Percentiles rank a stretch among this genome's conserved stretches.
Conservation (phyloP, 1,139 yeast genomes). For the Taphrina betulina region DNA sequence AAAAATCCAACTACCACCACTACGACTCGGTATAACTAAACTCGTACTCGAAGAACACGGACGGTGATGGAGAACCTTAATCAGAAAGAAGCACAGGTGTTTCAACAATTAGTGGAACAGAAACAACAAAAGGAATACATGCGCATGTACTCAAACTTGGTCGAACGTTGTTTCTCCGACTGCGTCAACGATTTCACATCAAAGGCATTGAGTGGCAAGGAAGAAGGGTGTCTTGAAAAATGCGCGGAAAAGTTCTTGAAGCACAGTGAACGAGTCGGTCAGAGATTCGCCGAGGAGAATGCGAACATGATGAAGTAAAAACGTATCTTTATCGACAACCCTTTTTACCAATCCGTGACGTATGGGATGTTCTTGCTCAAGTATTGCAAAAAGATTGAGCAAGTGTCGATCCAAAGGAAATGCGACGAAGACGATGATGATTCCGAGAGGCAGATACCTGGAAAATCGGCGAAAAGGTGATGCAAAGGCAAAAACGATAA, state of each 20-base stretch:
- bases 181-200: conserved; percentile 98
- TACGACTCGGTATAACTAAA: no score
- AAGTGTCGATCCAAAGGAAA: no score
- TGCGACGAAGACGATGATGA: no score
- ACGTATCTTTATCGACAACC: no score
- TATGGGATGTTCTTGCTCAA: no score
- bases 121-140: conserved; percentile 97
- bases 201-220: conserved; percentile 77
- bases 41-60: no score
- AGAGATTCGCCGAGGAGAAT: conserved; percentile 95
- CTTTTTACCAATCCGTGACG: no score
- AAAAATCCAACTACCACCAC: no score
- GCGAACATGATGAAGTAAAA: conserved; percentile 29
- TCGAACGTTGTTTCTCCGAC: conserved; percentile 93
- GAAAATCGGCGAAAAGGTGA: no score
- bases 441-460: no score
- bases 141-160: conserved; percentile 67
- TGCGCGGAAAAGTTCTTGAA: conserved; percentile 97
- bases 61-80: conserved; percentile 53
- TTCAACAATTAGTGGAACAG: conserved; percentile 90
- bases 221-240: conserved; percentile 77
- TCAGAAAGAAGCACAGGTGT: conserved; percentile 93
- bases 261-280: conserved; percentile 97
- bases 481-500: no score
- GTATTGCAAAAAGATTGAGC: no score